Percentiles rank a stretch among this genome's conserved stretches.
Evolutionary conservation across 1,139 yeast species (phyloP).

Genomic region (Yamadazyma triangularis): DNA sequence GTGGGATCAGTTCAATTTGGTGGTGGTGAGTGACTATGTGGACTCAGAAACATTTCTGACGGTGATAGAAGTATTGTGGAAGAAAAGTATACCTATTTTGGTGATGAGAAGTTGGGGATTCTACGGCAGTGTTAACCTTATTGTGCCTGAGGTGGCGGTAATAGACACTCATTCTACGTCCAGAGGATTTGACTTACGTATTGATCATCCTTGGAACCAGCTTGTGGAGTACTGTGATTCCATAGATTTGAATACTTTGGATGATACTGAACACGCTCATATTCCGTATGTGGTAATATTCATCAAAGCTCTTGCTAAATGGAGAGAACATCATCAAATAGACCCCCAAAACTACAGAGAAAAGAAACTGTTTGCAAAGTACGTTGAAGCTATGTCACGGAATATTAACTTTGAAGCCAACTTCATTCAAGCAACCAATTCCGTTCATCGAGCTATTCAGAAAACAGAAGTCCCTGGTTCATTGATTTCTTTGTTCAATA

Average conservation of each 20-base stretch:
- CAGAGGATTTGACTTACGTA: slow-evolving; percentile 60
- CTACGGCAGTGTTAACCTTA: slow-evolving; percentile 59
- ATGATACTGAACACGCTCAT: slow-evolving; percentile 55
- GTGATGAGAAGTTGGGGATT: slow-evolving; percentile 56
- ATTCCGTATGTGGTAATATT: slow-evolving; percentile 72
- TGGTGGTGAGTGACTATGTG: slow-evolving; percentile 41
- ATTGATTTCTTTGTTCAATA: slow-evolving; percentile 7
- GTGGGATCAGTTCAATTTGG: slow-evolving; percentile 54
- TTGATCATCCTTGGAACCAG: slow-evolving; percentile 75
- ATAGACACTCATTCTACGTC: slow-evolving; percentile 75
- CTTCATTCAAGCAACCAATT: slow-evolving; percentile 64
- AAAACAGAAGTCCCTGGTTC: slow-evolving; percentile 33
- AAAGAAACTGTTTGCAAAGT: slow-evolving; percentile 43
- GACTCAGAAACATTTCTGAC: slow-evolving; percentile 14
- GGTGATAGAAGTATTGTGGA: slow-evolving; percentile 33
- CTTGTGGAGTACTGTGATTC: slow-evolving; percentile 49
- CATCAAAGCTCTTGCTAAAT: slow-evolving; percentile 48
- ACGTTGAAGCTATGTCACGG: slow-evolving; percentile 32
- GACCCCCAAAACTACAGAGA: slow-evolving; percentile 46
- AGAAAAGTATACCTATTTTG: slow-evolving; percentile 48
- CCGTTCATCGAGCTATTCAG: slow-evolving; percentile 49
- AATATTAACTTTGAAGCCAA: slow-evolving; percentile 49
- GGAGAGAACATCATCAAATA: slow-evolving; percentile 32
- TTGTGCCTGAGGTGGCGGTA: slow-evolving; percentile 52
- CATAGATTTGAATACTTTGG: slow-evolving; percentile 43